Conservation (phyloP, 2,329 filamentous ascomycete genomes). For the Fusarium longipes region DNA sequence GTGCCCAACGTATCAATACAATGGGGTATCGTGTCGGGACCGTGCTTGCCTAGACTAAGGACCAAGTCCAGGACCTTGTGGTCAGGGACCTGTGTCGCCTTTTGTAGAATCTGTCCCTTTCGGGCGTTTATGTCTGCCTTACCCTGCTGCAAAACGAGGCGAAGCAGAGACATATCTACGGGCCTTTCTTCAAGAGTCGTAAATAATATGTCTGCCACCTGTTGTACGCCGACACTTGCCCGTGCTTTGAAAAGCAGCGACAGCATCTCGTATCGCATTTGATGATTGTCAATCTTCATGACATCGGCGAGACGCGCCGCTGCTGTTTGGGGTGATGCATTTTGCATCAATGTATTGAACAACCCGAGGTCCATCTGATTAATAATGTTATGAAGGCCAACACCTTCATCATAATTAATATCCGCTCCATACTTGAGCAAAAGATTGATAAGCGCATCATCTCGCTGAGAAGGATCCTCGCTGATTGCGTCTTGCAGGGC, state of each 20-base stretch:
- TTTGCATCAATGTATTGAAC: slow-evolving; percentile 58
- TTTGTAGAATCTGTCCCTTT: slow-evolving; percentile 56
- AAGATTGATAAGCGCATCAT: slow-evolving; percentile 63
- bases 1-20: slow-evolving; percentile 58
- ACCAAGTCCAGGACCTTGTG: slow-evolving; percentile 61
- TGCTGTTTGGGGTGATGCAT: slow-evolving; percentile 60
- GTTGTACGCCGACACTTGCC: slow-evolving; percentile 55
- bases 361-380: slow-evolving; percentile 60
- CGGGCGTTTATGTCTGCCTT: slow-evolving; percentile 64
- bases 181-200: slow-evolving; percentile 57
- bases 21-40: slow-evolving; percentile 55
- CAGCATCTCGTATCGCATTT: slow-evolving; percentile 59
- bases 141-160: slow-evolving; percentile 62
- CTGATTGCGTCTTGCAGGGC: slow-evolving; percentile 65
- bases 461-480: slow-evolving; percentile 59
- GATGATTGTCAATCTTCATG: slow-evolving; percentile 58
- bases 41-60: slow-evolving; percentile 59
- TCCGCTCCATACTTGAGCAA: slow-evolving; percentile 64
- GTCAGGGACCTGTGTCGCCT: slow-evolving; percentile 58
- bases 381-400: slow-evolving; percentile 62
- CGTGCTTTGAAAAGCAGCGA: slow-evolving; percentile 60
- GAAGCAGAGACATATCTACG: slow-evolving; percentile 62
- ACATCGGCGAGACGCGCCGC: slow-evolving; percentile 61
- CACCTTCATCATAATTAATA: slow-evolving; percentile 64
- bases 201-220: slow-evolving; percentile 58